These are phyloP conservation scores for Dactylellina drechsleri DNA, from an alignment of 2,329 filamentous ascomycete species.

Conservation along the genomic window DNA sequence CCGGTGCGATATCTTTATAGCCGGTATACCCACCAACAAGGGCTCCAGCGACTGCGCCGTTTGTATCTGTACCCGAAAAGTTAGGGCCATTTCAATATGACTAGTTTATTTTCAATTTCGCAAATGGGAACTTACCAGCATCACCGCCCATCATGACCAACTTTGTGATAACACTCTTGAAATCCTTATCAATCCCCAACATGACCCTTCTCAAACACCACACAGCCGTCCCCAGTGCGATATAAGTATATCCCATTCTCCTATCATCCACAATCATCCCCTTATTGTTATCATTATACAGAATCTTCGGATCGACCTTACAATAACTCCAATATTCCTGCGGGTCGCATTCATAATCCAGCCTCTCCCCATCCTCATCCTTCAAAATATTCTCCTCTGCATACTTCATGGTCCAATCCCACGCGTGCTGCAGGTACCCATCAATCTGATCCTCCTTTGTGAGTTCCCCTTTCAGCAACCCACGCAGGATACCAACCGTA, in stretches of 20 bases:
- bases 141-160: slow-evolving; percentile 68
- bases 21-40: slow-evolving; percentile 66
- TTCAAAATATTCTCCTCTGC: slow-evolving; percentile 62
- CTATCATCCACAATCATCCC: slow-evolving; percentile 65
- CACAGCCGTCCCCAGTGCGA: slow-evolving; percentile 66
- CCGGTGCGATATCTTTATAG: slow-evolving; percentile 64
- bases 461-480: slow-evolving; percentile 65
- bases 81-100: slow-evolving; percentile 4
- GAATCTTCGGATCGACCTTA: slow-evolving; percentile 58
- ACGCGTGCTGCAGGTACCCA: slow-evolving; percentile 62
- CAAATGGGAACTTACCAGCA: slow-evolving; percentile 58
- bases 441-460: slow-evolving; percentile 62
- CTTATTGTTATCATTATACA: slow-evolving; percentile 58
- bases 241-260: slow-evolving; percentile 68
- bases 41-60: slow-evolving; percentile 67
- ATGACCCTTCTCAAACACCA: slow-evolving; percentile 64
- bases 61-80: slow-evolving; percentile 63
- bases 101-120: background rate
- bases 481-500: slow-evolving; percentile 65
- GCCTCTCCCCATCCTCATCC: slow-evolving; percentile 57
- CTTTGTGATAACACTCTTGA: slow-evolving; percentile 65
- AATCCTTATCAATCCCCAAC: slow-evolving; percentile 61
- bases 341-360: slow-evolving; percentile 60
- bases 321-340: slow-evolving; percentile 64
- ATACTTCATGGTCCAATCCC: slow-evolving; percentile 62